phyloP scores from a whole-genome alignment of 2,329 filamentous ascomycete species.

The Botrytis hyacinthi region DNA sequence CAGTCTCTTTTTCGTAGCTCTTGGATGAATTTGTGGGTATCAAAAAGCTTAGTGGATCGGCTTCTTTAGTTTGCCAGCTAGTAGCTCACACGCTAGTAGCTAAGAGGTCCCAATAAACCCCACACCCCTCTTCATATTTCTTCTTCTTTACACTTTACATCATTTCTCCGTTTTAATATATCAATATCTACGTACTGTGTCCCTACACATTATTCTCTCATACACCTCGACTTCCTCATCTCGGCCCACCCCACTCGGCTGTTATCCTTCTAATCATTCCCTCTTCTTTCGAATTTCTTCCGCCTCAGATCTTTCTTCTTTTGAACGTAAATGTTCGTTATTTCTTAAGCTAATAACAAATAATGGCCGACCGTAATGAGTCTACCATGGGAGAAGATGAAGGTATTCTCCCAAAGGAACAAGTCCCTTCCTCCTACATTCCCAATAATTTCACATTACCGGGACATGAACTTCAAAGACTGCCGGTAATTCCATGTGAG shows the following conservation, averaged over 20 bases:
- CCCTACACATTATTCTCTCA: background rate
- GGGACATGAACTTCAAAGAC: background rate
- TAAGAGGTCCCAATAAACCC: background rate
- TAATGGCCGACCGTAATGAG: background rate
- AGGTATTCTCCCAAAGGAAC: too few species aligned
- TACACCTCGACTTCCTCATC: background rate
- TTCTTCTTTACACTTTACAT: background rate
- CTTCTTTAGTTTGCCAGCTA: background rate
- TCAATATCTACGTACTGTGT: background rate
- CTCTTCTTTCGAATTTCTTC: background rate
- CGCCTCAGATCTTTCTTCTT: background rate
- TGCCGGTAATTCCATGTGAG: background rate
- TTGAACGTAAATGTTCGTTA: background rate
- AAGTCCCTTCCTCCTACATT: background rate
- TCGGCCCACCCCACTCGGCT: background rate
- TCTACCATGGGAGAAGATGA: background rate
- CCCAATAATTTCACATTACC: conserved; percentile 9
- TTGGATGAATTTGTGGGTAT: background rate
- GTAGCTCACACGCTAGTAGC: background rate
- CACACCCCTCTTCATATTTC: too few species aligned
- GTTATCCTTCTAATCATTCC: background rate
- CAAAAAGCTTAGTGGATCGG: background rate
- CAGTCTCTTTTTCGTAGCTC: background rate
- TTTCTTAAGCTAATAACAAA: too few species aligned
- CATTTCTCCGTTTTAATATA: background rate